Evolutionary conservation across 2,329 filamentous ascomycete species (phyloP), one percentile per base, ranked within the genome.

Genomic region (Aspergillus tubingensis): DNA sequence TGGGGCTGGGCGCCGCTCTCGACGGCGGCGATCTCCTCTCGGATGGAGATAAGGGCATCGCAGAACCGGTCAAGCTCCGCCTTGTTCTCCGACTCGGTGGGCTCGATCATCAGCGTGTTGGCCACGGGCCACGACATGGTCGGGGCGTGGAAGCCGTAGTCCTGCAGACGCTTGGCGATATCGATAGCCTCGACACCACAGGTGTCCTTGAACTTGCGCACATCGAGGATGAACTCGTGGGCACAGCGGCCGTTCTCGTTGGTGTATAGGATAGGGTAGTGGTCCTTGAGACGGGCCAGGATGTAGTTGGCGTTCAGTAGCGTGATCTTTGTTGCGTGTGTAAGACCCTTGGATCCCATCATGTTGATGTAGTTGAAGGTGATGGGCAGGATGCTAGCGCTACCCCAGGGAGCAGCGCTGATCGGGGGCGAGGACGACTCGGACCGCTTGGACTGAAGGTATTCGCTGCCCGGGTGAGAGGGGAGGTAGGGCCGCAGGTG

Each of bases 261-360:
- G 67, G 92, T 96, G 82, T 97, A 97, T n/a, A 97, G 83, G 67
- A 98, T 94, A 1, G 86, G 84, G 79, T 95, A 98, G 81, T 97
- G 88, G 5, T 88, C 87, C 77, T 90, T 89, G 55, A 98, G 88
- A 58, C 91, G 90, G 54, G 91, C 88, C 71, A 96, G 89, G 73
- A 98, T 91, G 82, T 98, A 98, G 84, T 98, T 98, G 65, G 94
- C 94, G 77, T 96, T 97, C 53, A 98, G 86, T n/a, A 98, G 82
- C 2, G 92, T 95, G 68, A 96, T 88, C 80, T 95, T 91, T 58
- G 94, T 97, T 7, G 93, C 92, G 71, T 95, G 90, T 7, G 89
- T 94, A 32, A 98, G 85, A 23, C 93, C 94, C 44, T 87, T 83
- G 52, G 86, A 84, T 59, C 88, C 92, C 94, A 97, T 97, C 84